These are phyloP conservation scores for Sutorius australiensis DNA, from an alignment of 768 basidiomycete species.

Conservation along the genomic window DNA sequence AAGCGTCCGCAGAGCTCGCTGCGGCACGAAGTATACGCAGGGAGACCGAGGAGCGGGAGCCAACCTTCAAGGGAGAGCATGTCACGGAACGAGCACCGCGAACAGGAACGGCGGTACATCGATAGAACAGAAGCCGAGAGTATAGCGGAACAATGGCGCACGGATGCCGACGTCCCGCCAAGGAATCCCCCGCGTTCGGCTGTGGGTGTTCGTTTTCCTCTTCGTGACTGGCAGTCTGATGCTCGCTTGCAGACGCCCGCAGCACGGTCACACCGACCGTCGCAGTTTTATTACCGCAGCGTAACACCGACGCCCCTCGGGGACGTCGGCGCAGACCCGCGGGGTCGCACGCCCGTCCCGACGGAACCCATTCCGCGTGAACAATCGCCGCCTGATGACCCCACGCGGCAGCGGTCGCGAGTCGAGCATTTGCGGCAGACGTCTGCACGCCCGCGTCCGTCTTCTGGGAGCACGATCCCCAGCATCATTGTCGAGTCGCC, in stretches of 20 bases:
- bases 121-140: slow-evolving; percentile 25
- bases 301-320: slow-evolving; percentile 25
- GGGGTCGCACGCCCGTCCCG: slow-evolving; percentile 14
- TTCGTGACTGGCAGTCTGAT: too few relatives aligned
- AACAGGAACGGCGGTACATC: slow-evolving; percentile 13
- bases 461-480: slow-evolving; percentile 36
- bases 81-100: slow-evolving; percentile 17
- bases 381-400: slow-evolving; percentile 4
- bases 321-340: slow-evolving; percentile 15
- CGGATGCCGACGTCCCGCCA: slow-evolving; percentile 23
- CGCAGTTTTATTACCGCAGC: slow-evolving; percentile 21
- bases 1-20: slow-evolving; percentile 25
- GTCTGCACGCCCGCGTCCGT: slow-evolving; percentile 25
- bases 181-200: slow-evolving; percentile 17
- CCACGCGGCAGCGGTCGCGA: slow-evolving; percentile 16
- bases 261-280: slow-evolving; percentile 9
- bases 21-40: slow-evolving; percentile 23
- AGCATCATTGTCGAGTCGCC: slow-evolving; percentile 47
- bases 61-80: slow-evolving; percentile 17
- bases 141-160: slow-evolving; percentile 31
- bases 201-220: slow-evolving; percentile 12
- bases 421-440: slow-evolving; percentile 22
- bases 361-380: slow-evolving; percentile 3
- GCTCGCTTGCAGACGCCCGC: slow-evolving; percentile 18
- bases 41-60: slow-evolving; percentile 23